A percentile compares a stretch with the other conserved stretches of the same genome.
phyloP scores from a whole-genome alignment of 768 basidiomycete genomes.

The Leccinum olivaceopallidum region DNA sequence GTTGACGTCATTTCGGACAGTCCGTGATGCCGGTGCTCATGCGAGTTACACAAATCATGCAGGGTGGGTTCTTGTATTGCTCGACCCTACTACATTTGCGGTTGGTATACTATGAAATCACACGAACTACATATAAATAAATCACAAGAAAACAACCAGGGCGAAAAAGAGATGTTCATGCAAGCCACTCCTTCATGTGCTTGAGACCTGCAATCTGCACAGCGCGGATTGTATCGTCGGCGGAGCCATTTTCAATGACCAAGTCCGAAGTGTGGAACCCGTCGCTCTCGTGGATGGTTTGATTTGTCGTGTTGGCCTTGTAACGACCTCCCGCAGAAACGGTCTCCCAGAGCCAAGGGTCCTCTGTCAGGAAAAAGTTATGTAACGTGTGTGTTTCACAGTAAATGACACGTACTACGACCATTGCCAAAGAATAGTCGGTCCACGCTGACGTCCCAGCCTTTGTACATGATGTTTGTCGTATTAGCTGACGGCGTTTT shows the following conservation, averaged over 20 bases:
- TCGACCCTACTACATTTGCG: too few species aligned
- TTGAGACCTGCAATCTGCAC: slow-evolving; percentile 56
- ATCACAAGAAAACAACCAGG: neutral
- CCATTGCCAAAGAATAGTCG: slow-evolving; percentile 73
- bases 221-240: slow-evolving; percentile 50
- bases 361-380: slow-evolving; percentile 41
- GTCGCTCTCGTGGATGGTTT: slow-evolving; percentile 57
- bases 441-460: slow-evolving; percentile 61
- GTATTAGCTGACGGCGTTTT: slow-evolving; percentile 42
- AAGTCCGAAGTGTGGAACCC: slow-evolving; percentile 75
- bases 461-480: slow-evolving; percentile 53
- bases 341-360: slow-evolving; percentile 73
- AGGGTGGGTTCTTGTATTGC: too few species aligned
- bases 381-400: neutral
- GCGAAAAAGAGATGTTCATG: neutral
- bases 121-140: neutral
- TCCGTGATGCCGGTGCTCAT: too few species aligned
- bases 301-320: slow-evolving; percentile 47
- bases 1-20: too few species aligned
- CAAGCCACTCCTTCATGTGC: slow-evolving; percentile 58
- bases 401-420: slow-evolving; percentile 44
- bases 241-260: slow-evolving; percentile 36
- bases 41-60: too few species aligned
- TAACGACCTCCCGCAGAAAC: slow-evolving; percentile 55
- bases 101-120: neutral